phyloP scores from a whole-genome alignment of 305 asterid genomes.

The Fraxinus baroniana region DNA sequence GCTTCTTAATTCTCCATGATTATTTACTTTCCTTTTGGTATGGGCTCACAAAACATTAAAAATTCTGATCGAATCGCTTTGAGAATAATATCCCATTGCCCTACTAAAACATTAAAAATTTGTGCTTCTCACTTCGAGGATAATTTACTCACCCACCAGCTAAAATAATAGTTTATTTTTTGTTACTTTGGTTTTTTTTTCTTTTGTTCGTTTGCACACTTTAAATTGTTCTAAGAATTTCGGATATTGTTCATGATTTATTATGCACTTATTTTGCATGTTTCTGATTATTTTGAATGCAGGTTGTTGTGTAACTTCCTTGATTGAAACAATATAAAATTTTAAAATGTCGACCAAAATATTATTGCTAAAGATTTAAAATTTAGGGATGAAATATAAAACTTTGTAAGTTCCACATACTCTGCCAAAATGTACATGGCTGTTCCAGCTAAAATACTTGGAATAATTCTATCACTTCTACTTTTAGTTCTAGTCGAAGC shows the following conservation, averaged over 20 bases:
- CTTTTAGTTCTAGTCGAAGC: constrained; percentile 10
- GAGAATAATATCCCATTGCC: background rate
- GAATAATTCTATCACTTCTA: background rate
- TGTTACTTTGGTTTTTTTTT: background rate
- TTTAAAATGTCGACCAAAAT: background rate
- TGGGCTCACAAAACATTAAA: background rate
- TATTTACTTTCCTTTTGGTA: background rate
- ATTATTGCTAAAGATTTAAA: background rate
- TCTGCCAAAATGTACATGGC: background rate
- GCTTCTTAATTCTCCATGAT: background rate
- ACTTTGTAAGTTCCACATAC: background rate
- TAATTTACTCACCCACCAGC: background rate
- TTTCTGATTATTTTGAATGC: background rate
- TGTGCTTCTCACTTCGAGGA: background rate
- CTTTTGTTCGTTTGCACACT: background rate
- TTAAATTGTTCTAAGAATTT: background rate
- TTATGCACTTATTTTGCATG: background rate
- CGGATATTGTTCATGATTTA: background rate
- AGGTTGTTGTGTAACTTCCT: background rate
- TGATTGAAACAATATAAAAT: background rate
- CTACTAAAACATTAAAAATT: background rate
- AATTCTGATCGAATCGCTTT: background rate
- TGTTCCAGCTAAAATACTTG: background rate
- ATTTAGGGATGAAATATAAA: background rate
- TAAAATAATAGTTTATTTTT: background rate